A percentile compares a stretch with the other conserved stretches of the same genome.
Conservation (phyloP, 116 monocot species). For the Iris pallida region DNA sequence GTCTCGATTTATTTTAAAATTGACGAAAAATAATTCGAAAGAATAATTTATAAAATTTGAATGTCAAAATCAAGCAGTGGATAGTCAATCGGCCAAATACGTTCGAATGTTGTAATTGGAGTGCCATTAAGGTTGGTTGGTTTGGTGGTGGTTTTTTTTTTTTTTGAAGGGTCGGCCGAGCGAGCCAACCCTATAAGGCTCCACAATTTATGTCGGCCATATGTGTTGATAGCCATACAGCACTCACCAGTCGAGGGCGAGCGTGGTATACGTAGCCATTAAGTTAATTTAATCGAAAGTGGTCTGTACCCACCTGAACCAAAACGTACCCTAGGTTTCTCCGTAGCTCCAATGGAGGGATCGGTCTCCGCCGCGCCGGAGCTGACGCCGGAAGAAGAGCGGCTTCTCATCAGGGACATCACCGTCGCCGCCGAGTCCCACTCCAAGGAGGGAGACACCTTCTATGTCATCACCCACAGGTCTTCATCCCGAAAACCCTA, state of each 20-base stretch:
- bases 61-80: too few species aligned
- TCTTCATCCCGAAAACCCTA: slow-evolving; percentile 13
- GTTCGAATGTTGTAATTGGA: too few species aligned
- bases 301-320: too few species aligned
- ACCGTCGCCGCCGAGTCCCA: slow-evolving; percentile 69
- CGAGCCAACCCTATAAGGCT: slow-evolving; percentile 69
- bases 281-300: too few species aligned
- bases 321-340: too few species aligned
- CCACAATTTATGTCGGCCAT: slow-evolving; percentile 99
- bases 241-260: slow-evolving; percentile 52
- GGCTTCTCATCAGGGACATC: slow-evolving; percentile 72
- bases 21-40: too few species aligned
- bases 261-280: slow-evolving; percentile 99
- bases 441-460: slow-evolving; percentile 83
- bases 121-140: too few species aligned
- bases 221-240: slow-evolving; percentile 99
- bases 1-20: too few species aligned
- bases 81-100: too few species aligned
- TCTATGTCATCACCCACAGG: slow-evolving; percentile 88
- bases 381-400: slow-evolving; percentile 76
- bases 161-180: slow-evolving; percentile 93
- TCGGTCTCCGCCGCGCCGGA: slow-evolving; percentile 15
- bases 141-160: too few species aligned
- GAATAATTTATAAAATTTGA: too few species aligned
- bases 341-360: slow-evolving; percentile 16